phyloP scores from a whole-genome alignment of 2,329 filamentous ascomycete genomes.

The Stromatinia cepivora region DNA sequence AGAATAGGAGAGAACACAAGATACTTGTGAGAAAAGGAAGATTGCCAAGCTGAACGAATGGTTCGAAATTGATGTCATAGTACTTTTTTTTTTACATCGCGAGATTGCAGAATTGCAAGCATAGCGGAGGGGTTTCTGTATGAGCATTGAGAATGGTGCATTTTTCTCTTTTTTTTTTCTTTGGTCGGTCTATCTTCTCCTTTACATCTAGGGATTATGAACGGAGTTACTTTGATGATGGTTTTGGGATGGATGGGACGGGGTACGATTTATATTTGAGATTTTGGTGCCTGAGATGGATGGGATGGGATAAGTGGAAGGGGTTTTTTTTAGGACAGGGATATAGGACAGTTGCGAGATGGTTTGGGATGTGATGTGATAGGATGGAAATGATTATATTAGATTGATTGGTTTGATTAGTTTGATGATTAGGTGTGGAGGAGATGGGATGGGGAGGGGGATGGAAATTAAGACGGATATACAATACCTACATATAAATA shows the following conservation, averaged over 20 bases:
- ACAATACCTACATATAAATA: constrained; percentile 1
- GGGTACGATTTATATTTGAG: not conserved
- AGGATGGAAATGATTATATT: not conserved
- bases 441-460: not conserved
- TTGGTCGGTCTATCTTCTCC: not conserved
- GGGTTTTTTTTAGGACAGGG: not conserved
- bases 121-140: constrained; percentile 12
- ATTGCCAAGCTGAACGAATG: not conserved
- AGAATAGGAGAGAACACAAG: not conserved
- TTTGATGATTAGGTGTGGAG: not conserved
- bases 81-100: not conserved
- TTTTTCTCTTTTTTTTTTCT: not conserved
- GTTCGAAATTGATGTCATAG: constrained; percentile 4
- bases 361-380: not conserved
- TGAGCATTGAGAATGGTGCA: constrained; percentile 11
- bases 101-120: constrained; percentile 4
- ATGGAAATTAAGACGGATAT: not conserved
- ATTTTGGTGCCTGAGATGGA: not conserved
- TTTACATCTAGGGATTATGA: not conserved
- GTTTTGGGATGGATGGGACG: not conserved
- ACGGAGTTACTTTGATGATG: constrained; percentile 7
- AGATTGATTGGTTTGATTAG: constrained; percentile 1
- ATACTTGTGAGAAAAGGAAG: not conserved
- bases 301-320: not conserved
- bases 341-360: not conserved